Conservation (phyloP, 768 basidiomycete species). For the Agrocybe praecox region DNA sequence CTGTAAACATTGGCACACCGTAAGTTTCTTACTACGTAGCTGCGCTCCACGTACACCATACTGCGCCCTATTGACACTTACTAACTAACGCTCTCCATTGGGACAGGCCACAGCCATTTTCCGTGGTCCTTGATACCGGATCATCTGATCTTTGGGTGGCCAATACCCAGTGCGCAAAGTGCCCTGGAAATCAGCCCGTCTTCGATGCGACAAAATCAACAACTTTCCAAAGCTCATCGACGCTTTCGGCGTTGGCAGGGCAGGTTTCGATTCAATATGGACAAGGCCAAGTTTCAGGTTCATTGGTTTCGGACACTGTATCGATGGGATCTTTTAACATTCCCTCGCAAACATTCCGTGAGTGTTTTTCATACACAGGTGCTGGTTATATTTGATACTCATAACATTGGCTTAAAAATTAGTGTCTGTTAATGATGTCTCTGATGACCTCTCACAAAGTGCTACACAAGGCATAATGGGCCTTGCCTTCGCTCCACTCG, state of each 20-base stretch:
- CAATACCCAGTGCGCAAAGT: slow-evolving; percentile 45
- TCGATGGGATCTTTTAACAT: slow-evolving; percentile 66
- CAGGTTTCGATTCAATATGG: slow-evolving; percentile 60
- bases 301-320: slow-evolving; percentile 61
- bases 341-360: slow-evolving; percentile 54
- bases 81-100: no score
- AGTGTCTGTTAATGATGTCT: background rate
- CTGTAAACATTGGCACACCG: slow-evolving; percentile 63
- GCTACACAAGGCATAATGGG: slow-evolving; percentile 74
- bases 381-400: background rate
- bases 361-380: slow-evolving; percentile 19
- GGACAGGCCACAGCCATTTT: slow-evolving; percentile 64
- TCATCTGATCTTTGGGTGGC: slow-evolving; percentile 92
- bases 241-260: background rate
- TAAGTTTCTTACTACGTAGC: no score
- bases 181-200: slow-evolving; percentile 34
- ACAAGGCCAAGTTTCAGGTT: slow-evolving; percentile 65
- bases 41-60: background rate
- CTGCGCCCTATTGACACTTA: background rate
- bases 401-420: background rate
- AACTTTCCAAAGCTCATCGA: slow-evolving; percentile 16
- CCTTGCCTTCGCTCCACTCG: slow-evolving; percentile 66
- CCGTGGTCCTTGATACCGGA: slow-evolving; percentile 89
- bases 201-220: slow-evolving; percentile 40
- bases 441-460: background rate